phyloP scores from a whole-genome alignment of 1,284 basidiomycete species.

The Neonothopanus nambi region DNA sequence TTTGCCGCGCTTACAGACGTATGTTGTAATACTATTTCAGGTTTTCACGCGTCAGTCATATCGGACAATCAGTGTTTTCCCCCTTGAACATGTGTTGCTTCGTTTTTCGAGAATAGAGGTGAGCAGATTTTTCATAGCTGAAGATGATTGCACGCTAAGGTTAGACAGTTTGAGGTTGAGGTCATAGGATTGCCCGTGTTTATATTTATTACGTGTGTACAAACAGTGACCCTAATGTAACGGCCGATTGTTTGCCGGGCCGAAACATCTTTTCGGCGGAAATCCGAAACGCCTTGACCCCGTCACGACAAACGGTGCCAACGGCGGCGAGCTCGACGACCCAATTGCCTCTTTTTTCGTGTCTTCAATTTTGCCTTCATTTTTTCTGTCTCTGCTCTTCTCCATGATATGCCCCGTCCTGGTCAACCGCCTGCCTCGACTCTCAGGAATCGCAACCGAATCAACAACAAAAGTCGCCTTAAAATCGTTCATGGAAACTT shows the following conservation, averaged over 20 bases:
- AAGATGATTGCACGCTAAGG: no score
- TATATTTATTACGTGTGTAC: not conserved
- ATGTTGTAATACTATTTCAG: no score
- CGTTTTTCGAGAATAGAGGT: no score
- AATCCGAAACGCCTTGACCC: not conserved
- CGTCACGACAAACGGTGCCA: not conserved
- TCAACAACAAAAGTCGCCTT: slow-evolving; percentile 89
- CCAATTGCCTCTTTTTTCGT: slow-evolving; percentile 17
- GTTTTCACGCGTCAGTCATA: no score
- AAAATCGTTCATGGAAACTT: slow-evolving; percentile 78
- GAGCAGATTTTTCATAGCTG: no score
- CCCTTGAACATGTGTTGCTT: no score
- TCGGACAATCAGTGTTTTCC: no score
- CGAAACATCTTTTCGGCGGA: slow-evolving; percentile 5
- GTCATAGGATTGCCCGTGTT: no score
- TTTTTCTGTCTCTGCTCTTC: slow-evolving; percentile 37
- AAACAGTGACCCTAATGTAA: not conserved
- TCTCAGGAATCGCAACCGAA: slow-evolving; percentile 80
- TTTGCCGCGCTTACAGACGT: no score
- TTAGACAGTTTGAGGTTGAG: no score
- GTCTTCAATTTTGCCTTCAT: slow-evolving; percentile 22
- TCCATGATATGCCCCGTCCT: slow-evolving; percentile 78
- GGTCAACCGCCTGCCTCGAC: slow-evolving; percentile 70
- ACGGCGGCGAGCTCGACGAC: slow-evolving; percentile 12
- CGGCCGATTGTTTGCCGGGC: slow-evolving; percentile 2